Evolutionary conservation across 306 rosid species (phyloP).

Genomic region (Inga oerstediana): DNA sequence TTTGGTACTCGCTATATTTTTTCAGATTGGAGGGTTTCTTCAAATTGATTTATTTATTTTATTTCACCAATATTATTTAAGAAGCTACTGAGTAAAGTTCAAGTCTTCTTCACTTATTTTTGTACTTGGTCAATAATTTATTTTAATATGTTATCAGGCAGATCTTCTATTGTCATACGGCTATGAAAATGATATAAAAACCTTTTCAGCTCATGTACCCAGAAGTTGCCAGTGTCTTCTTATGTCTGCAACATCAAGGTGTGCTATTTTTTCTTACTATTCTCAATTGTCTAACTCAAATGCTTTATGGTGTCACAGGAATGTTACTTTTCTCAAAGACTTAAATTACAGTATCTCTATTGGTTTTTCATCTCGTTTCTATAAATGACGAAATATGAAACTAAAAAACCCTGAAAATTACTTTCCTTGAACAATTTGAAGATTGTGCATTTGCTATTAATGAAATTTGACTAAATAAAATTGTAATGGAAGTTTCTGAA

Average conservation of each 20-base stretch:
- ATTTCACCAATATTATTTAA: constrained; percentile 9
- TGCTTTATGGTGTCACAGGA: constrained; percentile 26
- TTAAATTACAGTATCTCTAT: neutral
- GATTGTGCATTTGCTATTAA: too few relatives aligned
- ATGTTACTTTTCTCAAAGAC: constrained; percentile 9
- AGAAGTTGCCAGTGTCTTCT: constrained; percentile 93
- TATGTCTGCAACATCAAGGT: constrained; percentile 98
- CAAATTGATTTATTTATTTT: neutral
- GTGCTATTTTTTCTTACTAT: constrained; percentile 34
- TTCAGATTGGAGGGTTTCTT: neutral
- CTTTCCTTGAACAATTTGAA: neutral
- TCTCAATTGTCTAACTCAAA: constrained; percentile 9
- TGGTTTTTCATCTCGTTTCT: neutral
- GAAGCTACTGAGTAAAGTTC: constrained; percentile 1
- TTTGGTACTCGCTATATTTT: constrained; percentile 14
- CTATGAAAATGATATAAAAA: constrained; percentile 85
- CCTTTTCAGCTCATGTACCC: constrained; percentile 77
- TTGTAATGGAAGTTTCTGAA: too few relatives aligned
- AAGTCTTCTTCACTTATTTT: neutral
- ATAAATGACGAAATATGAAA: constrained; percentile 1
- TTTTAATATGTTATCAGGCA: constrained; percentile 66
- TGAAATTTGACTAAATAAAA: too few relatives aligned
- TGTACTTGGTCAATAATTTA: constrained; percentile 16
- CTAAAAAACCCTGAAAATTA: neutral
- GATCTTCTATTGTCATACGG: constrained; percentile 95